A percentile compares a stretch with the other conserved stretches of the same genome.
These are phyloP conservation scores for Trametes gibbosa DNA, from an alignment of 768 basidiomycete genomes.

Conservation along the genomic window DNA sequence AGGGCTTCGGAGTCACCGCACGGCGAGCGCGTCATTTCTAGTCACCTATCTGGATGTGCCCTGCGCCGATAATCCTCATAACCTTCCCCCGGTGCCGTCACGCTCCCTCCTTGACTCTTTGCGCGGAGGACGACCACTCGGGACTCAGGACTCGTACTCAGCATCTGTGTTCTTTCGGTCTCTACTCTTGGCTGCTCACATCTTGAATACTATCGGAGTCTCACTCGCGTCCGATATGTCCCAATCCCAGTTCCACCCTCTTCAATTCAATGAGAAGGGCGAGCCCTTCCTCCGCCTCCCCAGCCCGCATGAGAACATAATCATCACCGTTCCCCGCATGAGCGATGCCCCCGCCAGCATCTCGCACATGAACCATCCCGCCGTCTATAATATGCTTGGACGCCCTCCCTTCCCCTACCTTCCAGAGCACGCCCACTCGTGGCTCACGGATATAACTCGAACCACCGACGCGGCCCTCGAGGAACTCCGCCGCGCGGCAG, in stretches of 20 bases:
- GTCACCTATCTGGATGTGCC: background rate
- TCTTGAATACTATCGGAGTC: background rate
- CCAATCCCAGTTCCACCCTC: conserved; percentile 34
- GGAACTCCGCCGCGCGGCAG: conserved; percentile 29
- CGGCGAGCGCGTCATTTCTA: background rate
- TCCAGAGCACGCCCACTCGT: conserved; percentile 37
- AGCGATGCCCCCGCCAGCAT: conserved; percentile 40
- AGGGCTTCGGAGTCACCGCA: background rate
- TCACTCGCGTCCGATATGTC: conserved; percentile 1
- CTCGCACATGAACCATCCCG: conserved; percentile 47
- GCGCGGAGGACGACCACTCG: too few species aligned
- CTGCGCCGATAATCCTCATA: too few species aligned
- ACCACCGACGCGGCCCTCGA: conserved; percentile 32
- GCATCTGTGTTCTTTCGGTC: too few species aligned
- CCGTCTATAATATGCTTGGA: conserved; percentile 44
- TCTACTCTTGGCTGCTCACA: background rate
- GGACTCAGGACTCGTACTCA: too few species aligned
- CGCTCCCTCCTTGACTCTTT: too few species aligned
- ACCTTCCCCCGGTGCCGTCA: too few species aligned
- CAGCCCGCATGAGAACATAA: conserved; percentile 48
- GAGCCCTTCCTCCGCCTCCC: conserved; percentile 58
- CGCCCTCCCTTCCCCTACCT: conserved; percentile 55
- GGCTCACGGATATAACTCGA: conserved; percentile 34
- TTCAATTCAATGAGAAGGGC: conserved; percentile 30
- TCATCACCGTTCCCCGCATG: conserved; percentile 56